These are phyloP conservation scores for Rhodosorus marinus DNA, from an alignment of 23 red algal species.

Conservation along the genomic window DNA sequence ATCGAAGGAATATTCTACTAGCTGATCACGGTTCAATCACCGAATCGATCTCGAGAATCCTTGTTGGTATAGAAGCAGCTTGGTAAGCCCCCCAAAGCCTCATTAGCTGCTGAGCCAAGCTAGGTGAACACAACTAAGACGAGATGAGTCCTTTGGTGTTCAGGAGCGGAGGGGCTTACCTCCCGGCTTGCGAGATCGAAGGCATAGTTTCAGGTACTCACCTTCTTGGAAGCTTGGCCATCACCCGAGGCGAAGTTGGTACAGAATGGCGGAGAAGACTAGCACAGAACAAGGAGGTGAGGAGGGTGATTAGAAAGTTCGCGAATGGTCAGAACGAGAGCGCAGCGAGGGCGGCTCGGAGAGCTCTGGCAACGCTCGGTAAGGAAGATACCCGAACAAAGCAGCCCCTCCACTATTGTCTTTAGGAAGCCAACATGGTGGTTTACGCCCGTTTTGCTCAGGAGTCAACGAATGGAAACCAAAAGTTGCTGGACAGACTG, in stretches of 20 bases:
- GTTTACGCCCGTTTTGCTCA: no score
- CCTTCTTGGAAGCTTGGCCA: conserved; percentile 43
- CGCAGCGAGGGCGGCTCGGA: conserved; percentile 30
- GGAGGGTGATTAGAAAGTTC: conserved; percentile 32
- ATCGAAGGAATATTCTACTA: conserved; percentile 10
- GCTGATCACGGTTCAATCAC: conserved; percentile 7
- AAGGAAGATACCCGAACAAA: no score
- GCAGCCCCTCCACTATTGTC: no score
- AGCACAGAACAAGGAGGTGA: conserved; percentile 18
- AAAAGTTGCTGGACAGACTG: conserved; percentile 63
- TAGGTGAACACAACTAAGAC: no score
- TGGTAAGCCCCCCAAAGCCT: no score
- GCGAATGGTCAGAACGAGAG: conserved; percentile 52
- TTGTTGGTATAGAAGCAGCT: conserved; percentile 2
- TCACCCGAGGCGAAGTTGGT: conserved; percentile 7
- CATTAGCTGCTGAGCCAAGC: no score
- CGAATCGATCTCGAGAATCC: no score
- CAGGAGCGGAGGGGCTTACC: conserved; percentile 3
- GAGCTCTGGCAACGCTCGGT: conserved; percentile 75
- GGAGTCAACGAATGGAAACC: conserved; percentile 88
- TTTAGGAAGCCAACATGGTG: no score
- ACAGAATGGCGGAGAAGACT: conserved; percentile 12
- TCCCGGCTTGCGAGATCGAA: conserved; percentile 10
- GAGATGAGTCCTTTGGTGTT: conserved; percentile 15
- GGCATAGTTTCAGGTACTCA: conserved; percentile 35